A percentile compares a stretch with the other conserved stretches of the same genome.
These are phyloP conservation scores for Heliocybe sulcata DNA, from an alignment of 1,284 basidiomycete genomes.

Conservation along the genomic window DNA sequence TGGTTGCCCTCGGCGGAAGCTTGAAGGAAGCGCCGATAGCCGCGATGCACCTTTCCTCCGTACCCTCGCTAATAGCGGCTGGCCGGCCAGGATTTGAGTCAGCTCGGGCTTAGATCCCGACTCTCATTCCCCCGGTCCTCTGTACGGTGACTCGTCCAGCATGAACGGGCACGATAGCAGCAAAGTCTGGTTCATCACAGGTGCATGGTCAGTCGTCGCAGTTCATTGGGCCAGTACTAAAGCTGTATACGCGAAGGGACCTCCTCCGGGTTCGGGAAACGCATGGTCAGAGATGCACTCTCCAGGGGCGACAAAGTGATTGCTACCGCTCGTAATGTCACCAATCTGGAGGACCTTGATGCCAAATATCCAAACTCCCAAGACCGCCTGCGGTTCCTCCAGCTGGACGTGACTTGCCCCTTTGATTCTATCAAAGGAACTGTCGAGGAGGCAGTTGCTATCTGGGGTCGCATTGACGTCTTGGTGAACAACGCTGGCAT, in stretches of 20 bases:
- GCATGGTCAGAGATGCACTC: constrained; percentile 19
- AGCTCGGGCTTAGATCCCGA: too few relatives aligned
- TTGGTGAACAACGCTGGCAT: constrained; percentile 29
- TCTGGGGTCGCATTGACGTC: constrained; percentile 26
- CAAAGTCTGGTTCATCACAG: constrained; percentile 19
- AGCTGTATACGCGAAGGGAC: constrained; percentile 17
- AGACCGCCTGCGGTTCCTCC: constrained; percentile 20
- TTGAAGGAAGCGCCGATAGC: too few relatives aligned
- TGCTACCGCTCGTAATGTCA: constrained; percentile 19
- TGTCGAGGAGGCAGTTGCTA: constrained; percentile 16
- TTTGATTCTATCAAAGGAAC: constrained; percentile 15
- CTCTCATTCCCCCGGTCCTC: too few relatives aligned
- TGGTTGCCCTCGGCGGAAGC: too few relatives aligned
- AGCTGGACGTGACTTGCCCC: constrained; percentile 23
- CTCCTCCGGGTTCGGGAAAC: constrained; percentile 25
- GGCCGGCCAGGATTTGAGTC: too few relatives aligned
- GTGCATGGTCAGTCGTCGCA: constrained; percentile 5
- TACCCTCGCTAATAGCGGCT: too few relatives aligned
- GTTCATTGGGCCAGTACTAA: not conserved
- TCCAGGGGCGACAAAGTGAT: constrained; percentile 24
- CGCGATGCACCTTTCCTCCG: too few relatives aligned
- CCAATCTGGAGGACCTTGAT: constrained; percentile 14
- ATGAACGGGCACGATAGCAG: not conserved
- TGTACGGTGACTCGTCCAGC: not conserved
- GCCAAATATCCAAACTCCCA: constrained; percentile 13